Base-by-base conservation (phyloP, 371 early-diverging fungal species). In the Mortierella sp. region DNA sequence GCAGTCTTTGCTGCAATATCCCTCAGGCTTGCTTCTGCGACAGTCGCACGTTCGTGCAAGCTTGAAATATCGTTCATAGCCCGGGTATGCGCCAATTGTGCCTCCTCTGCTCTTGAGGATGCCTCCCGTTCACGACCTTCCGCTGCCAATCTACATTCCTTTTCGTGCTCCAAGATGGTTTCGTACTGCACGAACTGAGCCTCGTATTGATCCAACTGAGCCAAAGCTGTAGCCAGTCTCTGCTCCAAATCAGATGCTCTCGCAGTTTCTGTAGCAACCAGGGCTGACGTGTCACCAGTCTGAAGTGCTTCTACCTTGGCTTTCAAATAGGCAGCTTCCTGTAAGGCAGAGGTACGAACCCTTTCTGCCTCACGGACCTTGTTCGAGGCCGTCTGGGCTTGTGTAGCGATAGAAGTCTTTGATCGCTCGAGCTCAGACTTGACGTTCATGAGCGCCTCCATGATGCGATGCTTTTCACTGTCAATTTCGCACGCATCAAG, bases 321-420 rank as follows among this genome's bases (percentile, higher is more conserved):
- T 61, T 89, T 89, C 65, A 89, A 84, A 38, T 90, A 90, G 6
- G 88, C 90, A n/a, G 90, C 88, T 64, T 90, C 90, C 65, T 90
- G 89, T 15, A 90, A 71, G 0, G 90, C 90, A 32, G 88, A 86
- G 0, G 88, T 87, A 9, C 89, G 83, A 69, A 88, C 78, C 15
- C 86, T 83, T 61, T 90, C 90, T 6, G 89, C 88, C 36, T 89
- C 87, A 4, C 67, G 63, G 8, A 89, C 77, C 55, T 86, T 87
- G 62, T 87, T 84, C 11, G 89, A 88, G 41, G 89, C 87, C 2
- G 68, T 60, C 58, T 82, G 82, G 2, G 82, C 82, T 38, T 82
- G 82, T 0, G 82, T 82, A 16, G 73, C 82, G 50, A 76, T 82
- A 3, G 76, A 58, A 16, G 76, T 66, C 73, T 82, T 82, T 48